Evolutionary conservation across 2,329 filamentous ascomycete genomes (phyloP).

Genomic region (Exophiala phaeomuriformis): DNA sequence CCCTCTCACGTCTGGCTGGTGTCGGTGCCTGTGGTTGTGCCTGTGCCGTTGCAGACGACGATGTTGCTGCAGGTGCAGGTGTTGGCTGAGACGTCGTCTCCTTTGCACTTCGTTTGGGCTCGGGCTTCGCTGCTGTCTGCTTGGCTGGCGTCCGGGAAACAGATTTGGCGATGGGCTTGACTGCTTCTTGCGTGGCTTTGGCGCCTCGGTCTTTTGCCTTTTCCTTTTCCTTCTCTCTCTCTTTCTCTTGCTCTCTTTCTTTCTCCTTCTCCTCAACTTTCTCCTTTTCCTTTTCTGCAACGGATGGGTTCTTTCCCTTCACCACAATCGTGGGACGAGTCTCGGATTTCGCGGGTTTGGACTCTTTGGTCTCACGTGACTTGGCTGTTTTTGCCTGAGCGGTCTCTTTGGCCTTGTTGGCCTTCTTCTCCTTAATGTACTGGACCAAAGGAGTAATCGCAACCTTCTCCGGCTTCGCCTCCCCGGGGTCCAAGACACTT

Average conservation of each 20-base stretch:
- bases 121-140: conserved; percentile 33
- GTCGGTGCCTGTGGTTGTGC: conserved; percentile 2
- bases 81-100: conserved; percentile 3
- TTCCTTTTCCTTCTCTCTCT: background rate
- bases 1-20: conserved; percentile 45
- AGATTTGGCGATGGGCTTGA: conserved; percentile 50
- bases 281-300: conserved; percentile 5
- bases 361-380: conserved; percentile 59
- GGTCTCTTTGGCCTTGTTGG: conserved; percentile 54
- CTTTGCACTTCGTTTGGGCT: conserved; percentile 29
- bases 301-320: conserved; percentile 24
- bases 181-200: conserved; percentile 55
- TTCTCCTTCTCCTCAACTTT: background rate
- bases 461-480: conserved; percentile 54
- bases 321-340: conserved; percentile 34
- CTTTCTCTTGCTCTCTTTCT: conserved; percentile 1
- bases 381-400: conserved; percentile 34
- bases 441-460: conserved; percentile 85
- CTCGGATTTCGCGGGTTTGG: conserved; percentile 42
- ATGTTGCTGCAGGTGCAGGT: background rate
- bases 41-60: background rate
- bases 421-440: conserved; percentile 85
- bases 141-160: conserved; percentile 34
- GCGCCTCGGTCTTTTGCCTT: conserved; percentile 38
- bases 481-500: conserved; percentile 45